These are phyloP conservation scores for Dissoconium aciculare DNA, from an alignment of 2,329 filamentous ascomycete species.

Conservation along the genomic window DNA sequence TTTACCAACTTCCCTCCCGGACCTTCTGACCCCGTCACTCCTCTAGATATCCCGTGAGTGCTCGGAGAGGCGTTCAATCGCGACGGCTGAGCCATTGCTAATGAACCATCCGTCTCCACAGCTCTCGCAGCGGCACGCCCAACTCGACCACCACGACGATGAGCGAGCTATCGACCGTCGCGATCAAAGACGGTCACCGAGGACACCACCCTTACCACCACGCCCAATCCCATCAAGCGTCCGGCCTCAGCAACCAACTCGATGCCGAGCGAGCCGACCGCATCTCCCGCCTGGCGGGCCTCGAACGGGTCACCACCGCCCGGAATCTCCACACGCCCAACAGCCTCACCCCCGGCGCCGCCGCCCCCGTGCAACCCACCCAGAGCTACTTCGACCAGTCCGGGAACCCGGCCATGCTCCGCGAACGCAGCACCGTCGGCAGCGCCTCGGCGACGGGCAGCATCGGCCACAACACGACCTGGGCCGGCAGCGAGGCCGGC, in stretches of 20 bases:
- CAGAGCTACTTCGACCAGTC: slow-evolving; percentile 69
- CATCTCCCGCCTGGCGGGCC: slow-evolving; percentile 84
- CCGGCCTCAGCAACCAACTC: slow-evolving; percentile 45
- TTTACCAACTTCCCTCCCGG: slow-evolving; percentile 74
- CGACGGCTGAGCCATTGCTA: slow-evolving; percentile 1
- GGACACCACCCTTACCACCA: slow-evolving; percentile 55
- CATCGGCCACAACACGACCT: slow-evolving; percentile 50
- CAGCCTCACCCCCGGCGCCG: slow-evolving; percentile 33
- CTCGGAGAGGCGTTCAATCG: background rate
- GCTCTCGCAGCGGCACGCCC: slow-evolving; percentile 58
- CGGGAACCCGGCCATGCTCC: slow-evolving; percentile 48
- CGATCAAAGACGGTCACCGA: slow-evolving; percentile 90
- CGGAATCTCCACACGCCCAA: slow-evolving; percentile 18
- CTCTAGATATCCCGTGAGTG: slow-evolving; percentile 74
- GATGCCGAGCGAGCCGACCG: slow-evolving; percentile 76
- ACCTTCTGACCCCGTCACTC: slow-evolving; percentile 68
- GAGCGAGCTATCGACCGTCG: slow-evolving; percentile 79
- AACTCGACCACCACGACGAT: slow-evolving; percentile 87
- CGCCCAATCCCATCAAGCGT: slow-evolving; percentile 31
- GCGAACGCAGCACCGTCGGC: slow-evolving; percentile 76
- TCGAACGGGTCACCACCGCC: slow-evolving; percentile 62
- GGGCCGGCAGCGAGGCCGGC: slow-evolving; percentile 39
- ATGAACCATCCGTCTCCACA: slow-evolving; percentile 7
- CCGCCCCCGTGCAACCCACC: slow-evolving; percentile 17
- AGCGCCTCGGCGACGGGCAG: slow-evolving; percentile 78